These are phyloP conservation scores for Eucalyptus globulus DNA, from an alignment of 345 rosid species.

Conservation along the genomic window DNA sequence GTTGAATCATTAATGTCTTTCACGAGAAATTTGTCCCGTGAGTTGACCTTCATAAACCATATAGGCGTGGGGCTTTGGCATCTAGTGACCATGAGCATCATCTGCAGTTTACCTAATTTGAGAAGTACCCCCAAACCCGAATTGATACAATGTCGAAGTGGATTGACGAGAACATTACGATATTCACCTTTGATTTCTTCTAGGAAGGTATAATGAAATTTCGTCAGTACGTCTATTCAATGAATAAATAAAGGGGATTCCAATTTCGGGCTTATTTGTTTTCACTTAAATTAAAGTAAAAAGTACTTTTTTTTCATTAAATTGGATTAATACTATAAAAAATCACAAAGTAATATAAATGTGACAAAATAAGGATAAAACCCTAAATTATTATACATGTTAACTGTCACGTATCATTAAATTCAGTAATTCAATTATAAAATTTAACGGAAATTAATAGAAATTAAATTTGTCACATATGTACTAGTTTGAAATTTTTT, in stretches of 20 bases:
- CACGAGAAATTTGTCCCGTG: background rate
- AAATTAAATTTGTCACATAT: rapidly evolving
- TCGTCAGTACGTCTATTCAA: background rate
- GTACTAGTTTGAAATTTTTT: rapidly evolving
- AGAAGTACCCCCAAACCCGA: background rate
- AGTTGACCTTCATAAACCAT: background rate
- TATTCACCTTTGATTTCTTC: background rate
- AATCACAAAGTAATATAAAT: too few species aligned
- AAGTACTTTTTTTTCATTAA: rapidly evolving
- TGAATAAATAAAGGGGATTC: background rate
- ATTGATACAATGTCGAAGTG: background rate
- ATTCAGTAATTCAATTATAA: rapidly evolving
- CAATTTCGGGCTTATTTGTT: background rate
- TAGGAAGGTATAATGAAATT: background rate
- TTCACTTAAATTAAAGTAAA: background rate
- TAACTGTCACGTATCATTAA: rapidly evolving
- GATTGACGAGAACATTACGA: background rate
- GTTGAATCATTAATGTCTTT: background rate
- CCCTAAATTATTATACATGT: rapidly evolving
- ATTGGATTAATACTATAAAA: rapidly evolving
- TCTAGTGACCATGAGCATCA: background rate
- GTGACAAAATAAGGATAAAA: too few species aligned
- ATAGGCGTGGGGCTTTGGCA: background rate
- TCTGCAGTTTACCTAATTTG: background rate
- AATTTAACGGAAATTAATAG: rapidly evolving